These are phyloP conservation scores for Chalciporus pseudorubinellus DNA, from an alignment of 768 basidiomycete genomes.

Conservation along the genomic window DNA sequence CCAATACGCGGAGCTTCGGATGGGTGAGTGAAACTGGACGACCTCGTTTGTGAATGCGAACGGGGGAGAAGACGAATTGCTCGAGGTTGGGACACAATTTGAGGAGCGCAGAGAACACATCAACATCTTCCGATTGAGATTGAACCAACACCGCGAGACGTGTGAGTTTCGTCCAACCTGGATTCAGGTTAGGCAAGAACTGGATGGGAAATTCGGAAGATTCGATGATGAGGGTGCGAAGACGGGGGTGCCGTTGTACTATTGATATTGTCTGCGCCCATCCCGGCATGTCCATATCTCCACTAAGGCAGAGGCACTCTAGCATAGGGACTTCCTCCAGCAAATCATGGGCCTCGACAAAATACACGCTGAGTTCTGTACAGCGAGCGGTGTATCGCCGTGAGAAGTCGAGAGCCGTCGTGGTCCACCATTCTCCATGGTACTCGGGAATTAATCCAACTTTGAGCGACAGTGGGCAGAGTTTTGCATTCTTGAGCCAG, in stretches of 20 bases:
- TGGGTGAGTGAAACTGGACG: neutral
- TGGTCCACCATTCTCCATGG: neutral
- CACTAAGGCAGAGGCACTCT: neutral
- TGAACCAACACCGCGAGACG: neutral
- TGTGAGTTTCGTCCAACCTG: neutral
- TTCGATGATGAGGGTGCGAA: neutral
- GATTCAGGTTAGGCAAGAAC: neutral
- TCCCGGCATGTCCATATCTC: neutral
- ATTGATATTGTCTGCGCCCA: neutral
- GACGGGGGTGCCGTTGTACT: neutral
- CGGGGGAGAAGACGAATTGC: neutral
- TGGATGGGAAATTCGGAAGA: neutral
- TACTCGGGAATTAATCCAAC: neutral
- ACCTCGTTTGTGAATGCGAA: neutral
- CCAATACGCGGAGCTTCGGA: neutral
- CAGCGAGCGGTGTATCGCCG: neutral
- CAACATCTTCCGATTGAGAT: neutral
- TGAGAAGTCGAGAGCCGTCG: neutral
- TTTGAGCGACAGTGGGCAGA: conserved; percentile 2
- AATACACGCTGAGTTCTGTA: neutral
- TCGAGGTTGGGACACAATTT: neutral
- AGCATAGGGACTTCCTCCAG: neutral
- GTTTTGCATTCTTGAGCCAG: neutral
- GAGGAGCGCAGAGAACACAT: neutral
- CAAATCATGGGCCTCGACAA: no score